phyloP scores from a whole-genome alignment of 2,329 filamentous ascomycete genomes.

The Cytospora piceae region DNA sequence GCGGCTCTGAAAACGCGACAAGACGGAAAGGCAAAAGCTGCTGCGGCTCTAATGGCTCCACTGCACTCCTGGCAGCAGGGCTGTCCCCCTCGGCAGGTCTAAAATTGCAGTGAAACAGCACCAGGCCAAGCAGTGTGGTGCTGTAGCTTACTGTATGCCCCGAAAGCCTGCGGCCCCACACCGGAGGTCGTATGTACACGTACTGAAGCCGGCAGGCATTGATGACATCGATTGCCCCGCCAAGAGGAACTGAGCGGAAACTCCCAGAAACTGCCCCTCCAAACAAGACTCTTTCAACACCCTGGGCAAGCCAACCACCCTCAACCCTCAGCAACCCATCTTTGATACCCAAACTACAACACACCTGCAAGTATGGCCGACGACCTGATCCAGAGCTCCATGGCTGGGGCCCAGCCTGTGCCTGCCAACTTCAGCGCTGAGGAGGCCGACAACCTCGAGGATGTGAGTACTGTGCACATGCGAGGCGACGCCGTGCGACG shows the following conservation, averaged over 20 bases:
- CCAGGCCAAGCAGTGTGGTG: too few relatives aligned
- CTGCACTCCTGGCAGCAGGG: too few relatives aligned
- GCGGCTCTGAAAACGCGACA: too few relatives aligned
- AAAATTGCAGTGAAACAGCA: too few relatives aligned
- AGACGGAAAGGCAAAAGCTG: too few relatives aligned
- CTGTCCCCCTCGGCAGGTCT: too few relatives aligned
- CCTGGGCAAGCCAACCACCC: background rate
- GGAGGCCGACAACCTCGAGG: constrained; percentile 58
- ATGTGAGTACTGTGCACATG: constrained; percentile 48
- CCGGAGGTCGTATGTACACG: too few relatives aligned
- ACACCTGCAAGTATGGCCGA: constrained; percentile 17
- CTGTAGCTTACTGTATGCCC: too few relatives aligned
- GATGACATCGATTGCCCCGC: constrained; percentile 8
- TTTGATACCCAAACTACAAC: background rate
- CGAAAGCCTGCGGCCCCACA: too few relatives aligned
- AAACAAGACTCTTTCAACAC: constrained; percentile 6
- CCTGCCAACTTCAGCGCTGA: constrained; percentile 65
- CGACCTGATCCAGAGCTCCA: constrained; percentile 28
- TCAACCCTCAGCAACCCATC: background rate
- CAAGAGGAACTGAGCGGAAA: background rate
- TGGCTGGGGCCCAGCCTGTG: constrained; percentile 38
- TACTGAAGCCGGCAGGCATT: background rate
- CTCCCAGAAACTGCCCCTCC: constrained; percentile 18
- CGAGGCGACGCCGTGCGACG: background rate
- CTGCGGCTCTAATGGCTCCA: too few relatives aligned